Evolutionary conservation across 2,329 filamentous ascomycete genomes (phyloP), one percentile per base, ranked within the genome.

Genomic region (Penicillium frequentans): DNA sequence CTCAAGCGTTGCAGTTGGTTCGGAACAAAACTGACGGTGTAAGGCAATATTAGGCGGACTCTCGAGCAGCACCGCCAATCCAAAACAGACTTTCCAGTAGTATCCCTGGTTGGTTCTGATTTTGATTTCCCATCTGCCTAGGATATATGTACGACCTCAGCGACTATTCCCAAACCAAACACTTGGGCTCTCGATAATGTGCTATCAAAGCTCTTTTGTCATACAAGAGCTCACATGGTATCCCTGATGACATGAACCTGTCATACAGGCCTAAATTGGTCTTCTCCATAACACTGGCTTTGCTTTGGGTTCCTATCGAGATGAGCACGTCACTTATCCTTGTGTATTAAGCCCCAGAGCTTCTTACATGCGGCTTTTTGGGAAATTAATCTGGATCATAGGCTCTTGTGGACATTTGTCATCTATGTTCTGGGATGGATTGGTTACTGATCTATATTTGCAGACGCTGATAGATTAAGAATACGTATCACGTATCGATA

Each of bases 211-310:
- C 24, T 26, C 7, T 35, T 19, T 27, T 42, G 45, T 49, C 46
- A 29, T 33, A 45, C 46, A 24, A 1, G 21, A 49, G 10, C 46
- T 55, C 52, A 55, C 52, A 55, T 55, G 52, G 52, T 43, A 49
- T 49, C 46, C 52, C 14, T 46, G 47, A 39, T 33, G 47, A 33
- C 39, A 39, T 55, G 33, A 24, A 23, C 21, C 9, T 29, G 39
- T 44, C 19, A 9, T 27, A n/a, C 19, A 10, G 26, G 19, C 3
- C n/a, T 26, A 19, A 16, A 11, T 49, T 37, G 19, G 24, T 19
- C 11, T 24, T 29, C 10, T 23, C 39, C 24, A 48, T 48, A 31
- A 37, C 14, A 23, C 14, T 7, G 3, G 6, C 31, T 37, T 16
- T 33, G n/a, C 31, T 35, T 35, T 35, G 23, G 21, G 3, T 49